A percentile compares a stretch with the other conserved stretches of the same genome.
Evolutionary conservation across 306 rosid genomes (phyloP).

Genomic region (Corylus americana): DNA sequence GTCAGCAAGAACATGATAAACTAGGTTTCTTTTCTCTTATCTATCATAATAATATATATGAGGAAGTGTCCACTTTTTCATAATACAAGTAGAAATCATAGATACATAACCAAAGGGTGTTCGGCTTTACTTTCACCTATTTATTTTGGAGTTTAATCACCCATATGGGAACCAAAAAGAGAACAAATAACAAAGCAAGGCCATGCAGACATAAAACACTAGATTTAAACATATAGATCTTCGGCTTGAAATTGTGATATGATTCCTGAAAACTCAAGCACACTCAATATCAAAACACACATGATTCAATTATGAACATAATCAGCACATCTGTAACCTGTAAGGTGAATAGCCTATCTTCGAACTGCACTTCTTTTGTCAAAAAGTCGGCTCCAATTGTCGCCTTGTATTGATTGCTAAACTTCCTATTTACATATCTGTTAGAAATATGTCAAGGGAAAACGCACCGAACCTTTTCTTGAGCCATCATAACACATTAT

Average conservation of each 20-base stretch:
- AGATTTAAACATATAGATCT: no score
- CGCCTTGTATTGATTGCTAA: constrained; percentile 97
- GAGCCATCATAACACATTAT: constrained; percentile 4
- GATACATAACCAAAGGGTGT: not conserved
- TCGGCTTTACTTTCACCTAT: not conserved
- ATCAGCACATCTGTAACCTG: constrained; percentile 55
- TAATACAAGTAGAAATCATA: not conserved
- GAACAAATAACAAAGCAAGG: not conserved
- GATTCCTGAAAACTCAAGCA: not conserved
- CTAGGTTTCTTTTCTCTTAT: not conserved
- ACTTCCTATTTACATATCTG: constrained; percentile 96
- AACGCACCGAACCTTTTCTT: constrained; percentile 9
- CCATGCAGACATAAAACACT: not conserved
- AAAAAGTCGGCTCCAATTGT: constrained; percentile 97
- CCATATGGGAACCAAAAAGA: not conserved
- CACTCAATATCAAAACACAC: not conserved
- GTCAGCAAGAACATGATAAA: not conserved
- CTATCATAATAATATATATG: not conserved
- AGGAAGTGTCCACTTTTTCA: not conserved
- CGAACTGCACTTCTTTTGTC: constrained; percentile 97
- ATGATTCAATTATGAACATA: not conserved
- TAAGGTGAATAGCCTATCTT: constrained; percentile 97
- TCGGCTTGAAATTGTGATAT: no score
- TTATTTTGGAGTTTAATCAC: not conserved
- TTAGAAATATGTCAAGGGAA: constrained; percentile 44